phyloP scores from a whole-genome alignment of 805 yeast genomes.

The Isabelozyma pseudorhagii region DNA sequence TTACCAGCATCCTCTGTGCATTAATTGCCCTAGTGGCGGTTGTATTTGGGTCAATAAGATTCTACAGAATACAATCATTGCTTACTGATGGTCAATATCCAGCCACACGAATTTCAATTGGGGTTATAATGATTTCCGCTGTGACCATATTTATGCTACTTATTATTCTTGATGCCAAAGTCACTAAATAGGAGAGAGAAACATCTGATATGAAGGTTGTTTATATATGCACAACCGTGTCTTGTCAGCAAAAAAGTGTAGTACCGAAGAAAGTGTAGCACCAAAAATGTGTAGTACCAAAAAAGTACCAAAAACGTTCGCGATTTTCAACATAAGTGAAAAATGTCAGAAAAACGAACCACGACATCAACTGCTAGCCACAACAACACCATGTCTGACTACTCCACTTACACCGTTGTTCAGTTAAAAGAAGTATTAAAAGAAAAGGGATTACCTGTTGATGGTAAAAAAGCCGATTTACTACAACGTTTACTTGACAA shows the following conservation, averaged over 20 bases:
- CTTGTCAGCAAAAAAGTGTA: no score
- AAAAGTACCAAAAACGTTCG: background rate
- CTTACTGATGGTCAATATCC: slow-evolving; percentile 20
- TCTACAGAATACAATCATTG: slow-evolving; percentile 20
- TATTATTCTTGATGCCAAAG: slow-evolving; percentile 7
- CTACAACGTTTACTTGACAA: slow-evolving; percentile 60
- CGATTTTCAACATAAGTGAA: background rate
- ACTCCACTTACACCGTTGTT: slow-evolving; percentile 69
- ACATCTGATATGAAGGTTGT: no score
- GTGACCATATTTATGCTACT: slow-evolving; percentile 15
- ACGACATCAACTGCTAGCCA: background rate
- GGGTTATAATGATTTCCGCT: slow-evolving; percentile 14
- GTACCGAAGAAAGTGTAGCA: no score
- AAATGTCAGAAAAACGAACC: background rate
- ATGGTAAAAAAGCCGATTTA: slow-evolving; percentile 81
- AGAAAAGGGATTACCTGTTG: slow-evolving; percentile 59
- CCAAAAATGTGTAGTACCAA: background rate
- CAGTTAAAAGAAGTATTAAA: slow-evolving; percentile 80
- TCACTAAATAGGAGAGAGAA: background rate
- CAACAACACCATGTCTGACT: slow-evolving; percentile 43
- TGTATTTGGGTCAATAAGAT: slow-evolving; percentile 20
- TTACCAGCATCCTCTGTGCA: slow-evolving; percentile 14
- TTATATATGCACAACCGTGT: no score
- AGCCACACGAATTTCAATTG: slow-evolving; percentile 16
- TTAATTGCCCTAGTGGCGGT: slow-evolving; percentile 13